phyloP scores from a whole-genome alignment of 768 basidiomycete species.

The Xerocomellus dryophilus region DNA sequence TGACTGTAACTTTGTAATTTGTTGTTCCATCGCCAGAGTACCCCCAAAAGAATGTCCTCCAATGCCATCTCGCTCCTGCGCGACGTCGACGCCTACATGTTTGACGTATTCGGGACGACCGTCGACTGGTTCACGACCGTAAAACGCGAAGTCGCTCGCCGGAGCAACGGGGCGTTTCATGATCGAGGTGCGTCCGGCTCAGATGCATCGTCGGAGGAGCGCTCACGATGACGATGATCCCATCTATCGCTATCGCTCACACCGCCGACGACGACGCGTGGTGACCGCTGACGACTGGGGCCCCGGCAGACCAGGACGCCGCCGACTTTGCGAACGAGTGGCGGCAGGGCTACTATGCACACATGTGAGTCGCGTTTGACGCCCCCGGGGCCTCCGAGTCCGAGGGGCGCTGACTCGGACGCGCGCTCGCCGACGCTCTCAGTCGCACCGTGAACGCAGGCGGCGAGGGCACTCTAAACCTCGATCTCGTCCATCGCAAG shows the following conservation, averaged over 20 bases:
- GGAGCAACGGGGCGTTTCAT: slow-evolving; percentile 11
- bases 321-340: slow-evolving; percentile 52
- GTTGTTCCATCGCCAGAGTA: too few relatives aligned
- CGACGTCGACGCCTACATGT: slow-evolving; percentile 42
- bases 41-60: slow-evolving; percentile 1
- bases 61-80: not conserved
- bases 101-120: slow-evolving; percentile 51
- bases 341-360: slow-evolving; percentile 46
- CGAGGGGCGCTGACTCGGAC: too few relatives aligned
- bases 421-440: not conserved
- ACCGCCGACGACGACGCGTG: too few relatives aligned
- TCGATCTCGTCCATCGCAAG: slow-evolving; percentile 57
- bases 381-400: too few relatives aligned
- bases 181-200: slow-evolving; percentile 11
- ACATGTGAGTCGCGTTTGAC: slow-evolving; percentile 18
- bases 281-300: not conserved
- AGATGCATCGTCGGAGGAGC: too few relatives aligned
- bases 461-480: slow-evolving; percentile 45
- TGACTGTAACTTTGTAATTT: too few relatives aligned
- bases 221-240: too few relatives aligned
- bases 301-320: slow-evolving; percentile 17
- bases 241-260: too few relatives aligned
- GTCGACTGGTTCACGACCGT: slow-evolving; percentile 41
- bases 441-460: slow-evolving; percentile 46
- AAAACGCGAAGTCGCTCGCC: slow-evolving; percentile 15